A percentile compares a stretch with the other conserved stretches of the same genome.
These are phyloP conservation scores for Mariannaea sp. DNA, from an alignment of 2,329 filamentous ascomycete species.

Conservation along the genomic window DNA sequence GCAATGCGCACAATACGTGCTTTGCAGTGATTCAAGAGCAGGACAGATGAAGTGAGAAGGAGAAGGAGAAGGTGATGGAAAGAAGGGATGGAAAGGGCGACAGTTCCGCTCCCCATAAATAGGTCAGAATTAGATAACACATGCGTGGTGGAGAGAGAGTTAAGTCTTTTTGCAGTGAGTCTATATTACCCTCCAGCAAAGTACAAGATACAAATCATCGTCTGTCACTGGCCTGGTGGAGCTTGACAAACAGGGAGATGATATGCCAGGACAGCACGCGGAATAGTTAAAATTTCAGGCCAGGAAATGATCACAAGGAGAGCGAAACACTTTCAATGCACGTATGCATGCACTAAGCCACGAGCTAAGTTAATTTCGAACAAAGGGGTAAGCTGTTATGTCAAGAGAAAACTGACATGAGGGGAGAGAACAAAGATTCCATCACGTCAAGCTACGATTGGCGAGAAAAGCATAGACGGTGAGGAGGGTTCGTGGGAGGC, in stretches of 20 bases:
- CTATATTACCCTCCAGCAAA: no score
- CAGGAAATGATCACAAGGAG: neutral
- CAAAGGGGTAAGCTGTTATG: neutral
- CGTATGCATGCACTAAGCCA: constrained; percentile 7
- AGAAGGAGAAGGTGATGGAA: neutral
- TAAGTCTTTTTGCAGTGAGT: no score
- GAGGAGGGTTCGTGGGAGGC: neutral
- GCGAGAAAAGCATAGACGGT: constrained; percentile 3
- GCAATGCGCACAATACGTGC: neutral
- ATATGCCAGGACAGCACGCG: neutral
- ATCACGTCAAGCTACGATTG: constrained; percentile 1
- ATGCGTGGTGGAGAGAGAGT: no score
- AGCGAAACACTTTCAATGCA: neutral
- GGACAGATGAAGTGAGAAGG: constrained; percentile 1
- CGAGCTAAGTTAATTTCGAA: neutral
- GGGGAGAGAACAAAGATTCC: constrained; percentile 5
- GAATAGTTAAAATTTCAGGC: neutral
- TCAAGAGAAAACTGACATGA: neutral
- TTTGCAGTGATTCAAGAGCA: neutral
- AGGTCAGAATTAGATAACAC: constrained; percentile 2
- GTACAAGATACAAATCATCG: no score
- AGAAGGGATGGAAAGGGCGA: neutral
- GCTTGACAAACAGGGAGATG: no score
- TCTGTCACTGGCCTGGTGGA: no score
- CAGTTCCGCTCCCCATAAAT: neutral